These are phyloP conservation scores for Crotalaria pallida DNA, from an alignment of 306 rosid genomes.

Conservation along the genomic window DNA sequence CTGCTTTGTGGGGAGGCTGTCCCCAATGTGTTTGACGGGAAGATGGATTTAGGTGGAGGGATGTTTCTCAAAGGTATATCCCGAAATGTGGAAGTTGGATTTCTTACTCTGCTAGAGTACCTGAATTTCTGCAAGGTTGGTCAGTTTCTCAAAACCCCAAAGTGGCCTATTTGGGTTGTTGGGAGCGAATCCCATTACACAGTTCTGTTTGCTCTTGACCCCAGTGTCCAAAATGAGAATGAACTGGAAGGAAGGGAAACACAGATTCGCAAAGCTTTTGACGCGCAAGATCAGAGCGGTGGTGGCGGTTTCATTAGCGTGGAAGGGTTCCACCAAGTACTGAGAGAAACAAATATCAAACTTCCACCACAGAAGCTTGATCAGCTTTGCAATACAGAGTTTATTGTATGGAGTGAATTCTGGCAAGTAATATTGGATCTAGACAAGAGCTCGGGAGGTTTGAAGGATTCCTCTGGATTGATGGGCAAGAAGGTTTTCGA, in stretches of 20 bases:
- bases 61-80: conserved; percentile 88
- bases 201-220: conserved; percentile 80
- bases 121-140: conserved; percentile 92
- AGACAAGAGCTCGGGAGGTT: conserved; percentile 83
- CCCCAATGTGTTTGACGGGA: conserved; percentile 84
- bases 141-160: conserved; percentile 68
- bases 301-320: conserved; percentile 96
- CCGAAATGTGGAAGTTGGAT: conserved; percentile 78
- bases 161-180: conserved; percentile 96
- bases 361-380: conserved; percentile 72
- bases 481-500: conserved; percentile 96
- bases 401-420: conserved; percentile 96
- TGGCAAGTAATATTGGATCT: conserved; percentile 94
- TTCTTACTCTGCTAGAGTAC: conserved; percentile 80
- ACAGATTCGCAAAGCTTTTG: conserved; percentile 85
- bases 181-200: conserved; percentile 96
- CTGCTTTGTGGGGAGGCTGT: conserved; percentile 91
- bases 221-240: conserved; percentile 82
- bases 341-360: conserved; percentile 57
- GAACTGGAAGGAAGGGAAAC: conserved; percentile 93
- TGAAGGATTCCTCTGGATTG: conserved; percentile 88
- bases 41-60: conserved; percentile 90
- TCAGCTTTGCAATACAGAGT: conserved; percentile 70
- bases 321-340: conserved; percentile 85
- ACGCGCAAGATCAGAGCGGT: conserved; percentile 91